These are phyloP conservation scores for Zymoseptoria pseudotritici DNA, from an alignment of 2,329 filamentous ascomycete species.

Conservation along the genomic window DNA sequence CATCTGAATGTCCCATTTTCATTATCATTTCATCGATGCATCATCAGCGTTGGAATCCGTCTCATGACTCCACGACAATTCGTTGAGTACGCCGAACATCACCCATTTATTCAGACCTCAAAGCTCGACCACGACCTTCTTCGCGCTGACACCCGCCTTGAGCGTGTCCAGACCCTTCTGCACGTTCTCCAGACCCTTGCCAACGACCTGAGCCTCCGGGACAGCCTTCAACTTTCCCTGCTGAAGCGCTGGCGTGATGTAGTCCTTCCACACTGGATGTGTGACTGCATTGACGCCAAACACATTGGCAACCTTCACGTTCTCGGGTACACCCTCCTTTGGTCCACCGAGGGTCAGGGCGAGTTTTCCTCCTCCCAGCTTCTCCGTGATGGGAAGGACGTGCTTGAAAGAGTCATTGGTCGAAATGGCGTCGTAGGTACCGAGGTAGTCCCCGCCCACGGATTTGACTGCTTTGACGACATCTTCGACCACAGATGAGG, in stretches of 20 bases:
- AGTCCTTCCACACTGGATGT: slow-evolving; percentile 24
- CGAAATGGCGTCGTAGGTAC: slow-evolving; percentile 36
- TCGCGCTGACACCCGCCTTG: slow-evolving; percentile 28
- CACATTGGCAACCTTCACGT: slow-evolving; percentile 22
- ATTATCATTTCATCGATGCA: background rate
- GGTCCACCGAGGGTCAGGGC: slow-evolving; percentile 16
- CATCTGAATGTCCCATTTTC: background rate
- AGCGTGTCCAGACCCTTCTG: slow-evolving; percentile 26
- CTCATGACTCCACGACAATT: background rate
- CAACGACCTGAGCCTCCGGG: slow-evolving; percentile 33
- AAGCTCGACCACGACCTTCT: slow-evolving; percentile 30
- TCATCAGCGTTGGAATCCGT: background rate
- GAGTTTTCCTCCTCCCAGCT: slow-evolving; percentile 21
- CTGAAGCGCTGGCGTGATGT: slow-evolving; percentile 28
- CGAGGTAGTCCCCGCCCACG: slow-evolving; percentile 34
- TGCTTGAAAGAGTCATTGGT: slow-evolving; percentile 17
- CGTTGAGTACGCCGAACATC: background rate
- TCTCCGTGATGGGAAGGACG: slow-evolving; percentile 22
- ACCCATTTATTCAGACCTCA: background rate
- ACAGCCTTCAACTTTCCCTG: slow-evolving; percentile 26
- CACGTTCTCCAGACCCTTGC: slow-evolving; percentile 30
- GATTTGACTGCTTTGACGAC: slow-evolving; percentile 33
- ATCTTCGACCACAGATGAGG: slow-evolving; percentile 29
- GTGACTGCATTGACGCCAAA: slow-evolving; percentile 23
- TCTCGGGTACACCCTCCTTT: slow-evolving; percentile 19